These are phyloP conservation scores for Termitomyces sp. DNA, from an alignment of 1,284 basidiomycete species.

Conservation along the genomic window DNA sequence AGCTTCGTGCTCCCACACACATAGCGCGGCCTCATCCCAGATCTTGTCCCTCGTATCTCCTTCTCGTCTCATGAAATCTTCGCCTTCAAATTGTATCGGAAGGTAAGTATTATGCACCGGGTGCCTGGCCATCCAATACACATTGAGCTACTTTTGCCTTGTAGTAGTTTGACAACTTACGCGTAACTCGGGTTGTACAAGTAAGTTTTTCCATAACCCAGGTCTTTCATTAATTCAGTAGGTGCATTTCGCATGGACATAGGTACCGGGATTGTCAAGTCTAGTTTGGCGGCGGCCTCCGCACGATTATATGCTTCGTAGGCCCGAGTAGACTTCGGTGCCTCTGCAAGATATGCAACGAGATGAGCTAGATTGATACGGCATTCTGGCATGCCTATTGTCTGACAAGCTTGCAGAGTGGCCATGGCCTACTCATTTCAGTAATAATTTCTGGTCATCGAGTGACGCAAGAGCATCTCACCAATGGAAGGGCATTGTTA, in stretches of 20 bases:
- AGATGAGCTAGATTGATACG: slow-evolving; percentile 76
- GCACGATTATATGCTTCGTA: slow-evolving; percentile 77
- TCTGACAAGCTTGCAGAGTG: slow-evolving; percentile 75
- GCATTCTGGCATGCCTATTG: slow-evolving; percentile 83
- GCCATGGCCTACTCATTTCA: slow-evolving; percentile 56
- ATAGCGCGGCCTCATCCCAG: slow-evolving; percentile 73
- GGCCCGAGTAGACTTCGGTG: slow-evolving; percentile 76
- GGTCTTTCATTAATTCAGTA: slow-evolving; percentile 75
- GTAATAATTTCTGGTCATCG: slow-evolving; percentile 3
- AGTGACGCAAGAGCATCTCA: slow-evolving; percentile 25
- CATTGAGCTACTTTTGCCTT: slow-evolving; percentile 3
- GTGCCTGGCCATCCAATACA: slow-evolving; percentile 40
- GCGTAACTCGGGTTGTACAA: slow-evolving; percentile 75
- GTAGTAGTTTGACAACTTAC: slow-evolving; percentile 34
- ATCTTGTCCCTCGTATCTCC: slow-evolving; percentile 50
- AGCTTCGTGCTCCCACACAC: slow-evolving; percentile 64
- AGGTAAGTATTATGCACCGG: slow-evolving; percentile 68
- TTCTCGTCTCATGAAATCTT: slow-evolving; percentile 49
- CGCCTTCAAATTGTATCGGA: slow-evolving; percentile 37
- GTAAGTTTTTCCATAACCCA: slow-evolving; percentile 74
- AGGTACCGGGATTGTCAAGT: slow-evolving; percentile 62
- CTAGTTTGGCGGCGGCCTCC: slow-evolving; percentile 53
- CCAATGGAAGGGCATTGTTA: slow-evolving; percentile 65
- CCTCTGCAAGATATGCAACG: slow-evolving; percentile 78
- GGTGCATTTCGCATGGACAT: slow-evolving; percentile 85